phyloP scores from a whole-genome alignment of 768 basidiomycete genomes.

The Trametes maxima region DNA sequence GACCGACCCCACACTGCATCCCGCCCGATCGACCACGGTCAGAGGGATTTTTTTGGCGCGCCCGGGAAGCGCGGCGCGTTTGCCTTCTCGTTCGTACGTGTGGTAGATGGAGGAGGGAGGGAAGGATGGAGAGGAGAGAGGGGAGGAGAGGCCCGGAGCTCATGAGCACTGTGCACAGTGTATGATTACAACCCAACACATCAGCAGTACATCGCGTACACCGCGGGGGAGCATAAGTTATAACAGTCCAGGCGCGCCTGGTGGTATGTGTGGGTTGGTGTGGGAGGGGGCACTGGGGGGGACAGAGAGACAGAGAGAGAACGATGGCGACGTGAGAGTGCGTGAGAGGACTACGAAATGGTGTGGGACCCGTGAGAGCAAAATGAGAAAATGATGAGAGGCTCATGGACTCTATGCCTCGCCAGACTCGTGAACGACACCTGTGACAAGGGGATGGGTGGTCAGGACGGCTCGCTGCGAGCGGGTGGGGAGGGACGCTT shows the following conservation, averaged over 20 bases:
- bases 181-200: slow-evolving; percentile 1
- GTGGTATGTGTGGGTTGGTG: neutral
- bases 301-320: neutral
- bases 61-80: too few species aligned
- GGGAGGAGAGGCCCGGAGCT: too few species aligned
- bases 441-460: neutral
- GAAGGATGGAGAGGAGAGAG: too few species aligned
- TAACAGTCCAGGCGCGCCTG: neutral
- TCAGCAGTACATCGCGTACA: neutral
- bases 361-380: neutral
- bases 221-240: neutral
- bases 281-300: neutral
- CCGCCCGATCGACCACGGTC: neutral
- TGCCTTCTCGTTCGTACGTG: too few species aligned
- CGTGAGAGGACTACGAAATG: neutral
- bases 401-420: neutral
- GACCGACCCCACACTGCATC: neutral
- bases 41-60: too few species aligned
- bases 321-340: neutral
- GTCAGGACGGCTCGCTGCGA: too few species aligned
- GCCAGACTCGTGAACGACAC: neutral
- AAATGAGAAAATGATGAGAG: too few species aligned
- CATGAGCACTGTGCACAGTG: neutral
- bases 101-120: too few species aligned
- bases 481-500: neutral